Evolutionary conservation across 148 eudicot species (phyloP).

Genomic region (Fagopyrum esculentum): DNA sequence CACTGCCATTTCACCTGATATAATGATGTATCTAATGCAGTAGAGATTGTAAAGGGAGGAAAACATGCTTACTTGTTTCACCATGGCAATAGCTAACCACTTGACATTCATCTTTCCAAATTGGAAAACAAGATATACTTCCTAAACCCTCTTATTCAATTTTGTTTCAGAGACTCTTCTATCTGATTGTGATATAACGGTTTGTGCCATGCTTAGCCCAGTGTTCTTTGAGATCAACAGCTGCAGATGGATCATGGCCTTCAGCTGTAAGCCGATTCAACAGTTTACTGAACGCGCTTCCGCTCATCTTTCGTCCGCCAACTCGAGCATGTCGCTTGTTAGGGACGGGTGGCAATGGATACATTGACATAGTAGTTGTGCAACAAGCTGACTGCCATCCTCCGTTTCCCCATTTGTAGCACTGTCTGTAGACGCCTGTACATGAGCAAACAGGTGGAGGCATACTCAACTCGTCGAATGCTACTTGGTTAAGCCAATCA

Average conservation of each 20-base stretch:
- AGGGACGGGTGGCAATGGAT: constrained; percentile 77
- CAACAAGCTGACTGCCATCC: constrained; percentile 99
- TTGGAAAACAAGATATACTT: too few relatives aligned
- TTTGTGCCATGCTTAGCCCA: constrained; percentile 99
- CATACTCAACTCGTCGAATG: constrained; percentile 78
- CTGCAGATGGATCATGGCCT: constrained; percentile 74
- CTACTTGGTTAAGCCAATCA: constrained; percentile 75
- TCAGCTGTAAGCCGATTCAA: constrained; percentile 76
- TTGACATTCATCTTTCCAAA: too few relatives aligned
- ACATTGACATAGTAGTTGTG: constrained; percentile 75
- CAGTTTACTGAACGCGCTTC: constrained; percentile 79
- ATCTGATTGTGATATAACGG: constrained; percentile 90
- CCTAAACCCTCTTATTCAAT: too few relatives aligned
- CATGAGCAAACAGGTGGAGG: constrained; percentile 89
- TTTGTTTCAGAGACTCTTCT: background rate
- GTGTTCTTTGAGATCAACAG: constrained; percentile 77
- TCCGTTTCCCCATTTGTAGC: constrained; percentile 97
- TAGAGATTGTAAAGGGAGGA: too few relatives aligned
- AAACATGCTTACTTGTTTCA: too few relatives aligned
- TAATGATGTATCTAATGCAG: too few relatives aligned
- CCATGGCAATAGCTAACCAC: too few relatives aligned
- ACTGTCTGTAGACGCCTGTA: constrained; percentile 70
- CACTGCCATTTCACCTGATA: too few relatives aligned
- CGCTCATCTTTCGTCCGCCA: constrained; percentile 96
- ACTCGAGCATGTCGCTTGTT: constrained; percentile 84